Conservation (phyloP, 306 rosid genomes). For the Vigna hirtella region DNA sequence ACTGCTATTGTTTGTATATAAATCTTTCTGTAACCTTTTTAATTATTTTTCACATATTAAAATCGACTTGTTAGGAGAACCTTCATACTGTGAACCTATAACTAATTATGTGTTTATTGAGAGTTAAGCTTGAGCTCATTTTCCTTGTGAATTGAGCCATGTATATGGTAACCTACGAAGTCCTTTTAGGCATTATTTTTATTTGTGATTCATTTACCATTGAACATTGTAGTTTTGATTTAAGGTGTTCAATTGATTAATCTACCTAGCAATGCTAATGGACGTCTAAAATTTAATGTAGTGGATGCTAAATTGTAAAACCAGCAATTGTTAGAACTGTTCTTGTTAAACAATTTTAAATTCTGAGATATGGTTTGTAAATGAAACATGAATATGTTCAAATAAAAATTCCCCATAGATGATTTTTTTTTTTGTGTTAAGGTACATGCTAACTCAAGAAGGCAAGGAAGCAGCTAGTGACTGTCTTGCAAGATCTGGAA, state of each 20-base stretch:
- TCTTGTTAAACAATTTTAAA: constrained; percentile 29
- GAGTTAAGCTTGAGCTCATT: constrained; percentile 24
- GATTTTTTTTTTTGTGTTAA: constrained; percentile 43
- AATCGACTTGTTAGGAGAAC: constrained; percentile 13
- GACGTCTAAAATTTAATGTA: not conserved
- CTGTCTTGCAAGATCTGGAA: constrained; percentile 87
- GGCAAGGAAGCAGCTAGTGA: constrained; percentile 88
- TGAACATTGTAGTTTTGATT: constrained; percentile 28
- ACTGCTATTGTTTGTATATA: constrained; percentile 24
- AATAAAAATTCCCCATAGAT: constrained; percentile 32
- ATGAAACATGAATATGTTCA: constrained; percentile 22
- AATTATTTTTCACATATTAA: constrained; percentile 25
- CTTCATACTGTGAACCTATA: constrained; percentile 25
- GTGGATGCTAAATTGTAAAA: constrained; percentile 13
- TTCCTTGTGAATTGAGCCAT: constrained; percentile 2
- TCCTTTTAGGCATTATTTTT: constrained; percentile 15
- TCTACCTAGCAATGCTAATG: constrained; percentile 12
- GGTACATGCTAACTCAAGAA: constrained; percentile 95
- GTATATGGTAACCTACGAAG: not conserved
- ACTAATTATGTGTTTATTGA: constrained; percentile 14
- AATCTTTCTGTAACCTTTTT: constrained; percentile 27
- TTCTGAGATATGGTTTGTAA: not conserved
- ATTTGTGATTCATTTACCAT: constrained; percentile 19
- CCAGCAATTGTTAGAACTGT: constrained; percentile 11
- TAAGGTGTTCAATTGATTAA: constrained; percentile 28